phyloP scores from a whole-genome alignment of 306 rosid genomes.

The Acmispon strigosus region DNA sequence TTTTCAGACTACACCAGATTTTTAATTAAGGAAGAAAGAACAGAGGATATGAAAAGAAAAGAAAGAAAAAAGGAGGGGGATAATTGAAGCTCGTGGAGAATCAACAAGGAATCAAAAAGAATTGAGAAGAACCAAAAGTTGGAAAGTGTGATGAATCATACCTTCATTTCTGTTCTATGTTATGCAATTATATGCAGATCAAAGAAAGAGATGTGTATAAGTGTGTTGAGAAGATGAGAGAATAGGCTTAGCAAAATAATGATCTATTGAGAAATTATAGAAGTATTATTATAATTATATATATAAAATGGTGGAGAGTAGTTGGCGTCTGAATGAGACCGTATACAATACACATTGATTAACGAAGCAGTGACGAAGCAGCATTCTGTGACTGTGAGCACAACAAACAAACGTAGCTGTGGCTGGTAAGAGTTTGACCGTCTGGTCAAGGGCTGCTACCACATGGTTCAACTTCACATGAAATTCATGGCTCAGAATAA shows the following conservation, averaged over 20 bases:
- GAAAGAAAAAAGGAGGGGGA: not conserved
- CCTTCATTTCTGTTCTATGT: conserved; percentile 54
- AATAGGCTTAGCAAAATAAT: not conserved
- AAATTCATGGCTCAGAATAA: too few species aligned
- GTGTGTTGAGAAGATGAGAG: not conserved
- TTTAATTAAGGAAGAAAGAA: not conserved
- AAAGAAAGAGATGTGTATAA: not conserved
- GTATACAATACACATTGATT: too few species aligned
- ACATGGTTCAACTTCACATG: not conserved
- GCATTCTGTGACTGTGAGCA: not conserved
- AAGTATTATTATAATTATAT: not conserved
- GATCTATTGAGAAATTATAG: conserved; percentile 3
- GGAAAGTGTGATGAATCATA: conserved; percentile 30
- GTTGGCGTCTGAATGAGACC: not conserved
- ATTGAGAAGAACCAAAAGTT: not conserved
- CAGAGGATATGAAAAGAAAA: not conserved
- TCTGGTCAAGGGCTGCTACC: conserved; percentile 5
- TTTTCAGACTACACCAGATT: conserved; percentile 12
- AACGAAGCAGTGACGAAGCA: not conserved
- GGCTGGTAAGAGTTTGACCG: conserved; percentile 11
- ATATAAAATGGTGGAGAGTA: not conserved
- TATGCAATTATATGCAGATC: conserved; percentile 21
- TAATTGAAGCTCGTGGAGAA: conserved; percentile 30
- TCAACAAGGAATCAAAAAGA: conserved; percentile 14
- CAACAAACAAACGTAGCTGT: not conserved